A percentile compares a stretch with the other conserved stretches of the same genome.
Conservation (phyloP, 306 rosid genomes). For the Argentina anserina region DNA sequence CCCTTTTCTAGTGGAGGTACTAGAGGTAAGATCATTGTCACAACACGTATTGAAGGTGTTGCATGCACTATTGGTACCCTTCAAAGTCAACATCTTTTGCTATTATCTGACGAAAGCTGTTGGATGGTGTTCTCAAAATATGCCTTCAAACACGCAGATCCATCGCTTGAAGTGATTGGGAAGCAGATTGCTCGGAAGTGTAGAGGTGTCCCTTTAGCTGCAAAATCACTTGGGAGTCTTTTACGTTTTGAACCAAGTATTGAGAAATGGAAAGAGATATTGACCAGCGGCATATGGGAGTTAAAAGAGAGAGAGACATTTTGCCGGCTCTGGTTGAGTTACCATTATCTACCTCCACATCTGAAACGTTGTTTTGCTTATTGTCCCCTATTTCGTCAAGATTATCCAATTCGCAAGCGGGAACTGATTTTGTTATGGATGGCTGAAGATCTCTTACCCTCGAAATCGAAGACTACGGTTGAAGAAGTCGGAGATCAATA, state of each 20-base stretch:
- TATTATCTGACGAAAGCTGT: not conserved
- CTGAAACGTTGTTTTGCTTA: constrained; percentile 24
- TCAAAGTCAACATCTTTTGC: not conserved
- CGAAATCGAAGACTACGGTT: not conserved
- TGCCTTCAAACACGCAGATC: constrained; percentile 2
- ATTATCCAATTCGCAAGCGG: too few species aligned
- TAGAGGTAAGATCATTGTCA: constrained; percentile 3
- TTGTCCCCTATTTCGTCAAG: constrained; percentile 25
- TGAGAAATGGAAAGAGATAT: not conserved
- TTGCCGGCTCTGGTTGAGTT: constrained; percentile 10
- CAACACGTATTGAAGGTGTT: not conserved
- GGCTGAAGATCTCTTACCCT: constrained; percentile 32
- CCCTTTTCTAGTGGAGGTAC: not conserved
- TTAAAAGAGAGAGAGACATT: not conserved
- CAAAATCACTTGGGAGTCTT: not conserved
- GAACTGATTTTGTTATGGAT: constrained; percentile 31
- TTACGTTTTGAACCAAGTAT: not conserved
- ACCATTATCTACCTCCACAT: constrained; percentile 13
- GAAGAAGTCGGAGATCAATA: constrained; percentile 25
- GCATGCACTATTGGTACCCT: not conserved
- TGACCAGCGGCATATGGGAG: not conserved
- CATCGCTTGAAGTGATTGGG: constrained; percentile 12
- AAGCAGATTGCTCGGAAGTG: constrained; percentile 9
- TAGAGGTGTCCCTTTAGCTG: constrained; percentile 6
- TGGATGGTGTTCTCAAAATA: not conserved